Evolutionary conservation across 2,329 filamentous ascomycete genomes (phyloP).

Genomic region (Venturia nashicola): DNA sequence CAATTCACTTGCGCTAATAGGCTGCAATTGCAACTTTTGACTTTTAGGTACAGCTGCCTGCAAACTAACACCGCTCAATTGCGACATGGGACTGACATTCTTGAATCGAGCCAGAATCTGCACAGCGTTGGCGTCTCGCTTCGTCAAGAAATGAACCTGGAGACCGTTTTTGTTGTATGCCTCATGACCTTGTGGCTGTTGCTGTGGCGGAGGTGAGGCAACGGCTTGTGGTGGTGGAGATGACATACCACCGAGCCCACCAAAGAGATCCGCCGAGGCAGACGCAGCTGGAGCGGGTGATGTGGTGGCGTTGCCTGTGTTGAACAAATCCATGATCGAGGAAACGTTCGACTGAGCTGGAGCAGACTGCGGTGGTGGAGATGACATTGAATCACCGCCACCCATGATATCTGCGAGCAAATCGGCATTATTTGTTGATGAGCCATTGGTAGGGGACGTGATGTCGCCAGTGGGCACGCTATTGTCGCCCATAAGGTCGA

Average conservation of each 20-base stretch:
- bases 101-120: constrained; percentile 77
- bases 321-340: constrained; percentile 86
- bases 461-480: constrained; percentile 41
- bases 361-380: constrained; percentile 31
- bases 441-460: constrained; percentile 42
- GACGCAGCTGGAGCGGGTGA: constrained; percentile 22
- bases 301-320: constrained; percentile 31
- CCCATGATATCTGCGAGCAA: constrained; percentile 86
- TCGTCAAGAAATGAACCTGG: constrained; percentile 67
- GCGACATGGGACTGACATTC: constrained; percentile 55
- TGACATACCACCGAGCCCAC: constrained; percentile 31
- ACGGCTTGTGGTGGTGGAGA: constrained; percentile 36
- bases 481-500: constrained; percentile 79
- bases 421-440: constrained; percentile 63
- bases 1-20: constrained; percentile 72
- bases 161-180: constrained; percentile 85
- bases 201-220: constrained; percentile 21
- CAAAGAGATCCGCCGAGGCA: constrained; percentile 29
- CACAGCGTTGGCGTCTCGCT: constrained; percentile 67
- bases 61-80: constrained; percentile 63
- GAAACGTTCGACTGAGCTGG: constrained; percentile 29
- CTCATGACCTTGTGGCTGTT: constrained; percentile 40
- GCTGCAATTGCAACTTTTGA: constrained; percentile 84
- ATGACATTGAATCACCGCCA: constrained; percentile 41
- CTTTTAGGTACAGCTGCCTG: constrained; percentile 95